Base-by-base conservation (phyloP, 345 rosid genomes). In the Raphanus raphanistrum region DNA sequence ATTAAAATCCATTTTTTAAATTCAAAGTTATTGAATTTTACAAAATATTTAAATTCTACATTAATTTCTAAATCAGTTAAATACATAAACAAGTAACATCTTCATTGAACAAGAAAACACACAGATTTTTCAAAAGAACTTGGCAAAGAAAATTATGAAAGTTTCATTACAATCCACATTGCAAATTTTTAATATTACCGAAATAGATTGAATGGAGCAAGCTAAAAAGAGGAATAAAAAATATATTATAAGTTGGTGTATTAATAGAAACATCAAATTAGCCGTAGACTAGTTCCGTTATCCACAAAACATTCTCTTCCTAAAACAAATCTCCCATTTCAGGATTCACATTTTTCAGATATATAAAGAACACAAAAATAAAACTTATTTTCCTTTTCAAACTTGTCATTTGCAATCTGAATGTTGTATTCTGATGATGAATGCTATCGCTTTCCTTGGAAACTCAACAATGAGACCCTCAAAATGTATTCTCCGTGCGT, bases 221-320 rank as follows among this genome's bases (percentile, higher is more conserved):
- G 55, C 52, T 25, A 45, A 45, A 41, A 38, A 32, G 63, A 70
- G 12, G 63, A 69, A 45, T 45, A 43, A 45, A 45, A 45, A 45
- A 45, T 4, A 38, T 35, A 45, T 45, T 4, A 45, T 43, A 45
- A 45, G 16, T 12, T 13, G 13, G 29, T 71, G 28, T 77, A 77
- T 64, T 71, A 65, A 78, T 78, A 71, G 81, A 71, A 78, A 54
- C 72, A 65, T 21, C 77, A 72, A 72, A 78, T 72, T 72, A 78
- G 48, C 69, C 12, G 52, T 38, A 65, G 67, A 66, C 63, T 66
- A 57, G 45, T 28, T 55, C 26, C 60, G 38, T 13, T 6, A 45
- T 59, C 81, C 81, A 78, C 77, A 78, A 77, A 68, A 59, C 73
- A 78, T 72, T 72, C 4, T 45, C 68, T 72, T 78, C 63, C 63